phyloP scores from a whole-genome alignment of 2,329 filamentous ascomycete species.

The Fusarium temperatum region DNA sequence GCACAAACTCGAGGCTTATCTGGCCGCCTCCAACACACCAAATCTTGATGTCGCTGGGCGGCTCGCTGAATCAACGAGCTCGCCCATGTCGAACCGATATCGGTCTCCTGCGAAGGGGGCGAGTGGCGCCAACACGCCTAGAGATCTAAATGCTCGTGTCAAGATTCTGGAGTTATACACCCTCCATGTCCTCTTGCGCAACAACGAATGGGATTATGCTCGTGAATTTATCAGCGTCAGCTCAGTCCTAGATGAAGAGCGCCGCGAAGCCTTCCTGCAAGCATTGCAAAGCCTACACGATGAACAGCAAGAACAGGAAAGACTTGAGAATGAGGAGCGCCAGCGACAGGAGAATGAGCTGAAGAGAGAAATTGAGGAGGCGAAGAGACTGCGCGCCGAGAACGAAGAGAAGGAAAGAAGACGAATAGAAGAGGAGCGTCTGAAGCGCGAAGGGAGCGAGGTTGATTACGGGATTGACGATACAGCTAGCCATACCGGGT shows the following conservation, averaged over 20 bases:
- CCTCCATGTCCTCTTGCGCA: constrained; percentile 90
- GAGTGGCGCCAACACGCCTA: constrained; percentile 81
- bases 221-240: constrained; percentile 88
- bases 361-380: constrained; percentile 65
- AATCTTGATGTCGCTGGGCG: constrained; percentile 76
- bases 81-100: constrained; percentile 46
- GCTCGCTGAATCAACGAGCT: constrained; percentile 59
- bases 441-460: constrained; percentile 63
- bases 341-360: constrained; percentile 66
- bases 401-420: constrained; percentile 65
- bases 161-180: constrained; percentile 97
- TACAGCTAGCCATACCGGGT: constrained; percentile 51
- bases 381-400: constrained; percentile 63
- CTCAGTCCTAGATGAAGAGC: constrained; percentile 90
- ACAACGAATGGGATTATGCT: constrained; percentile 96
- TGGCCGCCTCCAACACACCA: constrained; percentile 78
- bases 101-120: constrained; percentile 58
- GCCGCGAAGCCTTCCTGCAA: constrained; percentile 86
- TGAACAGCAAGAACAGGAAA: constrained; percentile 79
- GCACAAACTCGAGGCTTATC: constrained; percentile 85
- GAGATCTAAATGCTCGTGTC: constrained; percentile 83
- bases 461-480: constrained; percentile 76
- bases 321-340: constrained; percentile 68
- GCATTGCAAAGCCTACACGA: constrained; percentile 86
- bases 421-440: constrained; percentile 63